phyloP scores from a whole-genome alignment of 805 yeast species.

The Starmerella bombicola region DNA sequence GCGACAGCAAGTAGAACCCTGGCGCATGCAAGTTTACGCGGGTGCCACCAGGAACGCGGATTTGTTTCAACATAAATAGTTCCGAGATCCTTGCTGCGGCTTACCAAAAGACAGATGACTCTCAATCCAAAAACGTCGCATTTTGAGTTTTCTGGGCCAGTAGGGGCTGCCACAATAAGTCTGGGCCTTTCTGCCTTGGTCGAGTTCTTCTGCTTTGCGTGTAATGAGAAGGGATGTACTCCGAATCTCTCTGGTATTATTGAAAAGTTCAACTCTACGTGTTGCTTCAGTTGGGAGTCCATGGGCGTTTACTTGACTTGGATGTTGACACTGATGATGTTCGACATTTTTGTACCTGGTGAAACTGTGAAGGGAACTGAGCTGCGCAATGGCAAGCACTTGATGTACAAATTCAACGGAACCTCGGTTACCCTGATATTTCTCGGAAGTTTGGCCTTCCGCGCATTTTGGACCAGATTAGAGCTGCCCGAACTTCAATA shows the following conservation, averaged over 20 bases:
- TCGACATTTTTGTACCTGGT: slow-evolving; percentile 62
- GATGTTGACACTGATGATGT: slow-evolving; percentile 51
- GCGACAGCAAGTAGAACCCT: no score
- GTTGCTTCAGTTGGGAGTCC: slow-evolving; percentile 28
- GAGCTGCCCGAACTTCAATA: slow-evolving; percentile 68
- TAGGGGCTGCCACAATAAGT: slow-evolving; percentile 60
- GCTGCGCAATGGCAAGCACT: slow-evolving; percentile 61
- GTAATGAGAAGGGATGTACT: slow-evolving; percentile 40
- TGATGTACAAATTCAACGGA: slow-evolving; percentile 77
- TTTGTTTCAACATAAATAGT: no score
- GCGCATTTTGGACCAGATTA: slow-evolving; percentile 43
- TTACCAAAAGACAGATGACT: not conserved
- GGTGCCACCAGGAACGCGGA: no score
- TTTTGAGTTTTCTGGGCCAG: slow-evolving; percentile 64
- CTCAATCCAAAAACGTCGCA: slow-evolving; percentile 59
- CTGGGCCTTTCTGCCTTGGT: slow-evolving; percentile 55
- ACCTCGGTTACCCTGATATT: slow-evolving; percentile 37
- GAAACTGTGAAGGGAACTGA: slow-evolving; percentile 47
- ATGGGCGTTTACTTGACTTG: slow-evolving; percentile 60
- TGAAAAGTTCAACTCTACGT: slow-evolving; percentile 12
- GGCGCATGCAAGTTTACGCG: no score
- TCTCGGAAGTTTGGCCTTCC: slow-evolving; percentile 34
- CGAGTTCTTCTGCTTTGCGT: slow-evolving; percentile 44
- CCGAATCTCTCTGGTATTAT: slow-evolving; percentile 16
- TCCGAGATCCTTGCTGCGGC: no score